These are phyloP conservation scores for Chrysosphaeria jannelii DNA, from an alignment of 2,329 filamentous ascomycete species.

Conservation along the genomic window DNA sequence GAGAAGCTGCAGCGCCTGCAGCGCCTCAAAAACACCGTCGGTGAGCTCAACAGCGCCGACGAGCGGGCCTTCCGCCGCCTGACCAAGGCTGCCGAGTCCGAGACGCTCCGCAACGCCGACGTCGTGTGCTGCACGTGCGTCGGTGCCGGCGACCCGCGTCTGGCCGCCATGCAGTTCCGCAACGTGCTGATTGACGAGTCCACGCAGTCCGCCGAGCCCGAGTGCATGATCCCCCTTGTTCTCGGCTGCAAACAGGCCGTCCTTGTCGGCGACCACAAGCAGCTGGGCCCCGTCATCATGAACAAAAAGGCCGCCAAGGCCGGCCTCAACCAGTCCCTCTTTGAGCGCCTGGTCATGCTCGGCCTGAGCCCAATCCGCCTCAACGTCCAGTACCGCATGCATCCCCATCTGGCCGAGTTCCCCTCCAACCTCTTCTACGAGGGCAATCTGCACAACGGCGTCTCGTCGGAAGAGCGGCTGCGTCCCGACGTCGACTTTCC, in stretches of 20 bases:
- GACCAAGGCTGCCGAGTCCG: slow-evolving; percentile 73
- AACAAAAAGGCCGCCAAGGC: slow-evolving; percentile 99
- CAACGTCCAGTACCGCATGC: slow-evolving; percentile 97
- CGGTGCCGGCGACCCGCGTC: slow-evolving; percentile 78
- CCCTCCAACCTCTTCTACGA: slow-evolving; percentile 99
- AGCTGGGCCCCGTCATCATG: slow-evolving; percentile 96
- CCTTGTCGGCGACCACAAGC: slow-evolving; percentile 93
- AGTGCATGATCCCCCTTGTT: slow-evolving; percentile 95
- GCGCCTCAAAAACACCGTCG: slow-evolving; percentile 71
- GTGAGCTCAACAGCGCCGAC: slow-evolving; percentile 78
- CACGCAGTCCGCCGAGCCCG: slow-evolving; percentile 88
- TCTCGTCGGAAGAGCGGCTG: slow-evolving; percentile 66
- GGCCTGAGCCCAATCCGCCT: slow-evolving; percentile 71
- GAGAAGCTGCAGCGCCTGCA: slow-evolving; percentile 76
- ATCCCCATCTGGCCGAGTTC: slow-evolving; percentile 87
- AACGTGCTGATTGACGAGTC: slow-evolving; percentile 96
- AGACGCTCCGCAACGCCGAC: slow-evolving; percentile 83
- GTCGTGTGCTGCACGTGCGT: slow-evolving; percentile 98
- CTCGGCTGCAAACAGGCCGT: slow-evolving; percentile 96
- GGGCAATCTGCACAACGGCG: slow-evolving; percentile 83
- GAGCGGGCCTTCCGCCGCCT: slow-evolving; percentile 97
- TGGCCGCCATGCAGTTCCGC: slow-evolving; percentile 92
- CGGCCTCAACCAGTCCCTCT: slow-evolving; percentile 90
- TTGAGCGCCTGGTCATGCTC: slow-evolving; percentile 85
- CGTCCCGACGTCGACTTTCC: slow-evolving; percentile 90